These are phyloP conservation scores for Bathelium albidoporum DNA, from an alignment of 495 filamentous ascomycete genomes.

Conservation along the genomic window DNA sequence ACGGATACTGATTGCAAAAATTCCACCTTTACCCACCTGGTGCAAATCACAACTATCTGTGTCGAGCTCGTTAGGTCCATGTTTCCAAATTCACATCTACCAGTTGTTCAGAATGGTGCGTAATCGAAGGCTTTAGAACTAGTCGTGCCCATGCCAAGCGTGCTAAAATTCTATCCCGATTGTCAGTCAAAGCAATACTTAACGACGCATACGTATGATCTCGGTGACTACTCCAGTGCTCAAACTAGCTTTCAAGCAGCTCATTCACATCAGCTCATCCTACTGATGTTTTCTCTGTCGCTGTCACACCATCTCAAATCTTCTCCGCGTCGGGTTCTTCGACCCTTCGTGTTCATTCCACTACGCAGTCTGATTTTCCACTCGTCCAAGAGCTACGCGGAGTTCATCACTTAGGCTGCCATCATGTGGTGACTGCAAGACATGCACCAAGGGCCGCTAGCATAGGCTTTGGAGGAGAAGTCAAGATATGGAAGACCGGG, in stretches of 20 bases:
- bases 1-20: too few relatives aligned
- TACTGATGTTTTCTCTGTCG: slow-evolving; percentile 82
- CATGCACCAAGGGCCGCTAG: slow-evolving; percentile 64
- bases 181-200: slow-evolving; percentile 94
- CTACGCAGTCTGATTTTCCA: slow-evolving; percentile 57
- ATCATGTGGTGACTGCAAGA: slow-evolving; percentile 66
- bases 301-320: slow-evolving; percentile 63
- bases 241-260: not conserved
- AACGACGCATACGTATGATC: slow-evolving; percentile 76
- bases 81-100: not conserved
- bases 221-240: slow-evolving; percentile 44
- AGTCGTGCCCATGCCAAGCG: not conserved
- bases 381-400: slow-evolving; percentile 62
- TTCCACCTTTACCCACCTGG: not conserved
- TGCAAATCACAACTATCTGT: not conserved
- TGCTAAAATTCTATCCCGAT: not conserved
- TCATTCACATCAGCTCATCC: slow-evolving; percentile 53
- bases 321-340: slow-evolving; percentile 78
- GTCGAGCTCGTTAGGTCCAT: not conserved
- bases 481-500: slow-evolving; percentile 62
- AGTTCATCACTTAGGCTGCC: slow-evolving; percentile 77
- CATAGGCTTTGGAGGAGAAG: slow-evolving; percentile 77
- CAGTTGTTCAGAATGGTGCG: not conserved
- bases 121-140: not conserved
- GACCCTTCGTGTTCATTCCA: slow-evolving; percentile 65